Conservation (phyloP, 768 basidiomycete genomes). For the Mycena vulgaris region DNA sequence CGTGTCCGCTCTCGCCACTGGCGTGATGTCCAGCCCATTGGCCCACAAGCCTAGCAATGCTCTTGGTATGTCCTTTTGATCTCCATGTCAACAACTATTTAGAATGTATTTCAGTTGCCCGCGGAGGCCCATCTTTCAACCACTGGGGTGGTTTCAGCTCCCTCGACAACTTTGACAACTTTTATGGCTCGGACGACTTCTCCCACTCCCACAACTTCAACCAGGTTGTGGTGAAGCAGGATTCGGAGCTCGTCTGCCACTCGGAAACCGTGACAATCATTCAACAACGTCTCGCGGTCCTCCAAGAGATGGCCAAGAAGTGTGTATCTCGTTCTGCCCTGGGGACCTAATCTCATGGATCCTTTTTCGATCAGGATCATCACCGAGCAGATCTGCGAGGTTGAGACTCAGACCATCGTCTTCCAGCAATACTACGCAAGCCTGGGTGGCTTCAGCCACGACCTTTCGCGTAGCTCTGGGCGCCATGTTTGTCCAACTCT, state of each 20-base stretch:
- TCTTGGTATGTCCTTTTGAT: neutral
- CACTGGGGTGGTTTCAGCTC: constrained; percentile 53
- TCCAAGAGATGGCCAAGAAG: constrained; percentile 66
- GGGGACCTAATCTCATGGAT: neutral
- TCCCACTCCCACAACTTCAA: constrained; percentile 44
- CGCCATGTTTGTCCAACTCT: neutral
- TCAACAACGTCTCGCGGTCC: constrained; percentile 62
- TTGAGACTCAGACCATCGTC: constrained; percentile 64
- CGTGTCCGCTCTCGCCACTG: constrained; percentile 47
- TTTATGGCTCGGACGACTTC: constrained; percentile 57
- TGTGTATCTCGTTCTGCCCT: constrained; percentile 31
- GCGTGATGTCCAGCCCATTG: constrained; percentile 46
- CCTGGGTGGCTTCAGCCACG: constrained; percentile 57
- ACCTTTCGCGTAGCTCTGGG: constrained; percentile 57
- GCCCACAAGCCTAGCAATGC: constrained; percentile 34
- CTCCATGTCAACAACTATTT: neutral
- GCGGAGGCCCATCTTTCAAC: constrained; percentile 48
- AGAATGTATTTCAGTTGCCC: constrained; percentile 21
- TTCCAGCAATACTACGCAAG: constrained; percentile 59
- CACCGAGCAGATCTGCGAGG: constrained; percentile 65
- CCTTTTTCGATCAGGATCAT: constrained; percentile 52
- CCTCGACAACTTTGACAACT: constrained; percentile 53
- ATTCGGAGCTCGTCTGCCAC: constrained; percentile 52
- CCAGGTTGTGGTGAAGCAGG: constrained; percentile 49
- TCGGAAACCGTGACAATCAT: constrained; percentile 54